phyloP scores from a whole-genome alignment of 1,139 yeast genomes.

The Magnusiomyces tetraspermus region DNA sequence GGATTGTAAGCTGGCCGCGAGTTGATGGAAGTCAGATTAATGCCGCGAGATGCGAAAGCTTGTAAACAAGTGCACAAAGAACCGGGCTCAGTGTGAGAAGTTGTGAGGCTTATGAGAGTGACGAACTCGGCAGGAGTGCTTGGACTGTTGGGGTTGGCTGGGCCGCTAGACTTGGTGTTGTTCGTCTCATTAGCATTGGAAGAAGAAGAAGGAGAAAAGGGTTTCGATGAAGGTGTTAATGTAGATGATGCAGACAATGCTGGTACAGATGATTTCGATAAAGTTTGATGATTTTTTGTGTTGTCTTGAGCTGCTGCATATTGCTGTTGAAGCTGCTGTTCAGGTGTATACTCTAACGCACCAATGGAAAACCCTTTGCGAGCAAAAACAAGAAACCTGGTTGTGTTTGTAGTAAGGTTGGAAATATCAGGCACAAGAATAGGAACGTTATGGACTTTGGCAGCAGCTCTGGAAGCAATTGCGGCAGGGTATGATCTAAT shows the following conservation, averaged over 20 bases:
- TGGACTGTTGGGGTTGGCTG: neutral
- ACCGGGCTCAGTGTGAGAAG: conserved; percentile 63
- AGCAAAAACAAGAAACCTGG: conserved; percentile 69
- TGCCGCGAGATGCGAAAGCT: conserved; percentile 46
- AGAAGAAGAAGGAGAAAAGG: neutral
- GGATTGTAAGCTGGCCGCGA: conserved; percentile 41
- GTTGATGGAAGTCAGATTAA: conserved; percentile 62
- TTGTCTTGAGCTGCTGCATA: neutral
- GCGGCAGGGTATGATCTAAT: conserved; percentile 34
- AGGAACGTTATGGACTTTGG: conserved; percentile 52
- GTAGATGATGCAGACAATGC: too few relatives aligned
- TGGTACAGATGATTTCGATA: neutral
- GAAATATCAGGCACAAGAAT: conserved; percentile 50
- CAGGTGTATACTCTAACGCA: neutral
- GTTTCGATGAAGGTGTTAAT: too few relatives aligned
- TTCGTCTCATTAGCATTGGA: too few relatives aligned
- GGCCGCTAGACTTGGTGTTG: too few relatives aligned
- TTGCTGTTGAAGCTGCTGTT: neutral
- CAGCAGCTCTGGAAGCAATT: conserved; percentile 55
- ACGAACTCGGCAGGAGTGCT: conserved; percentile 26
- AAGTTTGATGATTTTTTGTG: neutral
- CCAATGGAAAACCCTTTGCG: neutral
- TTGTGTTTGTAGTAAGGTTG: conserved; percentile 66
- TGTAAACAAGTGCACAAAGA: conserved; percentile 60
- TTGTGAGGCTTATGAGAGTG: conserved; percentile 56